phyloP scores from a whole-genome alignment of 306 rosid species.

The Benincasa hispida region DNA sequence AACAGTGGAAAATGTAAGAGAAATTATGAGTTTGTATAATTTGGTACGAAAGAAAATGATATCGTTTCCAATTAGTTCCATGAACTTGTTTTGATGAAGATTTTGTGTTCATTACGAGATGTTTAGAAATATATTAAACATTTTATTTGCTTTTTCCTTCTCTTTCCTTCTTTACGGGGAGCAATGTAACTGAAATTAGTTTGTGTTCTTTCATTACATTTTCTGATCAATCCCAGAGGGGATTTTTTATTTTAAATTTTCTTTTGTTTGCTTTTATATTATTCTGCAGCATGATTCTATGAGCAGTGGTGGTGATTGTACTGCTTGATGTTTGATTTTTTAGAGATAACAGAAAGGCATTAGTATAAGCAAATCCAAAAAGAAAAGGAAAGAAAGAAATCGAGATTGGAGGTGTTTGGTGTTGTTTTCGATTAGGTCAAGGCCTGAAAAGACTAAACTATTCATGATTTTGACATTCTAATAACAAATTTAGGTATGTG shows the following conservation, averaged over 20 bases:
- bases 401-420: neutral
- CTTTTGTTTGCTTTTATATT: neutral
- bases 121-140: neutral
- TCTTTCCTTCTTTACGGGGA: neutral
- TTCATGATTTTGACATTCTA: neutral
- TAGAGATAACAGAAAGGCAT: neutral
- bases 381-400: neutral
- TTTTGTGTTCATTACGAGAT: neutral
- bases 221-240: neutral
- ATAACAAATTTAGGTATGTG: neutral
- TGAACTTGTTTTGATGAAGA: conserved; percentile 3
- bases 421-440: neutral
- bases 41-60: neutral
- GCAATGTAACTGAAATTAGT: conserved; percentile 4
- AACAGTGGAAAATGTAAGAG: neutral
- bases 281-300: neutral
- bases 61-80: neutral
- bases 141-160: neutral
- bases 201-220: neutral
- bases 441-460: neutral
- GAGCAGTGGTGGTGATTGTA: neutral
- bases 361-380: neutral
- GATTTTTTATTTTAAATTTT: neutral
- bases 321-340: neutral
- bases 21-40: neutral